phyloP scores from a whole-genome alignment of 345 rosid genomes.

The Hibiscus mutabilis region DNA sequence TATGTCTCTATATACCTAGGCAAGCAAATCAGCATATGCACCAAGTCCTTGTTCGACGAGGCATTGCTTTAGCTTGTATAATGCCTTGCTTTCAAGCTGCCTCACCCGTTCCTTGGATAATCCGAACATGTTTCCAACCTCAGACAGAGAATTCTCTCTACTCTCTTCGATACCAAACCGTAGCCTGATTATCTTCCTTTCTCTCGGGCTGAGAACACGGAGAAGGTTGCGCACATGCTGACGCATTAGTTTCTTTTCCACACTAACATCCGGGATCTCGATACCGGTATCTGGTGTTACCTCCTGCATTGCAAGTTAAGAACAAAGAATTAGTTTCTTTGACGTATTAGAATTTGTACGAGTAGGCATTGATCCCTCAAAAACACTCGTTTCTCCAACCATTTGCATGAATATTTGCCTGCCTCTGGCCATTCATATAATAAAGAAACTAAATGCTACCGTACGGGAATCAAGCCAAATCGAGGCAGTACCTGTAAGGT shows the following conservation, averaged over 20 bases:
- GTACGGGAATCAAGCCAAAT: not conserved
- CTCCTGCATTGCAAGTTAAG: constrained; percentile 38
- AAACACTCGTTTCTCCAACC: not conserved
- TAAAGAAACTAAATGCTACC: not conserved
- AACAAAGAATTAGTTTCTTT: not conserved
- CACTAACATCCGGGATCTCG: constrained; percentile 54
- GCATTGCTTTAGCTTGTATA: constrained; percentile 66
- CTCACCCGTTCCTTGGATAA: constrained; percentile 72
- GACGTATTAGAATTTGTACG: no score
- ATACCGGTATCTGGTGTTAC: constrained; percentile 58
- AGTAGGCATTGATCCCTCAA: no score
- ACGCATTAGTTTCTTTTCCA: constrained; percentile 61
- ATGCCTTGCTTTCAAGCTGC: constrained; percentile 68
- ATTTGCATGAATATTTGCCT: not conserved
- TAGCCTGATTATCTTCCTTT: constrained; percentile 67
- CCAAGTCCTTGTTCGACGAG: constrained; percentile 45
- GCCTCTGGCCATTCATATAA: not conserved
- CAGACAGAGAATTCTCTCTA: constrained; percentile 51
- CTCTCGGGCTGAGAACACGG: constrained; percentile 48
- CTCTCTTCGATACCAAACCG: constrained; percentile 72
- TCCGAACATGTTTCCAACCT: constrained; percentile 54
- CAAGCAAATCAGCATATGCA: constrained; percentile 56
- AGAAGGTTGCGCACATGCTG: constrained; percentile 57
- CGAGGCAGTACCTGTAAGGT: constrained; percentile 52
- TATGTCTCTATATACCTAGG: constrained; percentile 22